Conservation (phyloP, 805 yeast species). For the Metschnikowia gelsemii region DNA sequence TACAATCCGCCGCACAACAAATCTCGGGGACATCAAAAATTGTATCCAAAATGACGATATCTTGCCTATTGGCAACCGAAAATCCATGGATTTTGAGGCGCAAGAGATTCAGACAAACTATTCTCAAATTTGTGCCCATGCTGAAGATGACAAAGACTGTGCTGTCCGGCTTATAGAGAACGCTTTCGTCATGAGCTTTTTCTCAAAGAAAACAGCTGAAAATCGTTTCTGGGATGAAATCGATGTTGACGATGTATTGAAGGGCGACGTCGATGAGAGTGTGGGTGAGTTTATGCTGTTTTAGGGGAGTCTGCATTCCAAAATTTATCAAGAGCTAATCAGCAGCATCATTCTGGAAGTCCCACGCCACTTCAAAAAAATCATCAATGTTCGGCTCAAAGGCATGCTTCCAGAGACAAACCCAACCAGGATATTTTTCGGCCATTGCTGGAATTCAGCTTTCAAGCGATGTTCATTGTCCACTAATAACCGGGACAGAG, state of each 20-base stretch:
- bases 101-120: constrained; percentile 11
- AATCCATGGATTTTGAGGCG: constrained; percentile 18
- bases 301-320: no score
- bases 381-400: no score
- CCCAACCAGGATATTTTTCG: no score
- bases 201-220: constrained; percentile 1
- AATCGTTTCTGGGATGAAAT: constrained; percentile 20
- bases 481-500: no score
- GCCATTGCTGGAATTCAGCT: no score
- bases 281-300: background rate
- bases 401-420: no score
- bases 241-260: constrained; percentile 12
- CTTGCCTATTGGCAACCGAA: constrained; percentile 19
- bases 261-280: constrained; percentile 7
- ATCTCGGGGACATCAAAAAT: constrained; percentile 13
- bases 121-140: constrained; percentile 2
- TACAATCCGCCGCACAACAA: constrained; percentile 18
- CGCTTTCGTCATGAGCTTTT: constrained; percentile 19
- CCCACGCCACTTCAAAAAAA: no score
- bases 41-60: constrained; percentile 10
- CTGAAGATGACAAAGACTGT: constrained; percentile 6
- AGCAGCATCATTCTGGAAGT: no score
- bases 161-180: constrained; percentile 18
- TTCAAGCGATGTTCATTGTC: no score
- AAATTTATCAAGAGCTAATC: no score